A percentile compares a stretch with the other conserved stretches of the same genome.
Evolutionary conservation across 306 rosid genomes (phyloP).

Genomic region (Trifolium pratense): DNA sequence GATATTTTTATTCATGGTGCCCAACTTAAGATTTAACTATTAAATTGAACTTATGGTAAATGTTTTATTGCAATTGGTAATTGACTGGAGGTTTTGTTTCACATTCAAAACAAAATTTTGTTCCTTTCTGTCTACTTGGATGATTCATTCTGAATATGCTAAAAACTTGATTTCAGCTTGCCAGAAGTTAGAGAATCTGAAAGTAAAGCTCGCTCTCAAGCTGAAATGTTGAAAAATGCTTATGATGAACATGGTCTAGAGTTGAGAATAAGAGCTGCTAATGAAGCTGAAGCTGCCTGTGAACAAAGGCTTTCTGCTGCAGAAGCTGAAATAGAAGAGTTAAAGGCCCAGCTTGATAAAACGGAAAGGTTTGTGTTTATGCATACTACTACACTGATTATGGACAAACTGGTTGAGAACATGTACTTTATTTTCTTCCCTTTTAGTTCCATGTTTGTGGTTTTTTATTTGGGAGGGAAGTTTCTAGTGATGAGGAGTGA

Average conservation of each 20-base stretch:
- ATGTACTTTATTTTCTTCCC: slow-evolving; percentile 11
- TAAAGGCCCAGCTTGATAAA: slow-evolving; percentile 71
- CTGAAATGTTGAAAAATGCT: slow-evolving; percentile 76
- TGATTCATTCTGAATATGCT: slow-evolving; percentile 38
- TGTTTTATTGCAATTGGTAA: slow-evolving; percentile 30
- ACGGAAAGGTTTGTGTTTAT: slow-evolving; percentile 71
- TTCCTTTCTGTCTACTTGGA: slow-evolving; percentile 29
- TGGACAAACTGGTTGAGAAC: slow-evolving; percentile 33
- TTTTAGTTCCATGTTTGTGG: slow-evolving; percentile 18
- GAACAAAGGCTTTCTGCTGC: slow-evolving; percentile 85
- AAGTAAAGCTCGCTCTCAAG: slow-evolving; percentile 72
- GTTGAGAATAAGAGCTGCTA: slow-evolving; percentile 93
- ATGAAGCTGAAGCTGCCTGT: slow-evolving; percentile 96
- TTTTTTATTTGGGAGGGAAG: slow-evolving; percentile 29
- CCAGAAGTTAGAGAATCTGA: slow-evolving; percentile 84
- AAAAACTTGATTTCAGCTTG: slow-evolving; percentile 63
- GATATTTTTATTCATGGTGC: neutral
- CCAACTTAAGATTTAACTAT: slow-evolving; percentile 27
- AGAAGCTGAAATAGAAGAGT: slow-evolving; percentile 78
- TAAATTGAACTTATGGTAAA: slow-evolving; percentile 31
- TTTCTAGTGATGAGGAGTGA: slow-evolving; percentile 30
- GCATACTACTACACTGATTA: slow-evolving; percentile 12
- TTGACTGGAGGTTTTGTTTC: slow-evolving; percentile 15
- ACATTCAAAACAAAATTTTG: slow-evolving; percentile 16
- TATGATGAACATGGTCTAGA: slow-evolving; percentile 92